These are phyloP conservation scores for Sarcodon sp. DNA, from an alignment of 768 basidiomycete genomes.

Conservation along the genomic window DNA sequence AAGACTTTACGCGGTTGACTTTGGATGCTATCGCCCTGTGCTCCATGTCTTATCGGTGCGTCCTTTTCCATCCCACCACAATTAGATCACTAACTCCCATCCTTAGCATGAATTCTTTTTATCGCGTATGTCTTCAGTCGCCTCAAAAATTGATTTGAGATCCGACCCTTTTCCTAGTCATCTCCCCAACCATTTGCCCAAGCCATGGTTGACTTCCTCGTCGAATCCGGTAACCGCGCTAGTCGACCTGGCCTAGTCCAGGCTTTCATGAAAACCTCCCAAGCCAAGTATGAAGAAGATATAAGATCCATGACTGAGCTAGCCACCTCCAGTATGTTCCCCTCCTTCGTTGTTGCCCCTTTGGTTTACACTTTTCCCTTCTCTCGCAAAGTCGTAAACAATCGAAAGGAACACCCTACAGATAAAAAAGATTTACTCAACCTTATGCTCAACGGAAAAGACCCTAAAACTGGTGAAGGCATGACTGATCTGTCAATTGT, in stretches of 20 bases:
- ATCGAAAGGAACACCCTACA: conserved; percentile 23
- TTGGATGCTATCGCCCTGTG: conserved; percentile 34
- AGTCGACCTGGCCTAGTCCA: conserved; percentile 22
- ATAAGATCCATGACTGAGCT: conserved; percentile 28
- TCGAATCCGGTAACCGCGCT: conserved; percentile 22
- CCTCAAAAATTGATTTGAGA: neutral
- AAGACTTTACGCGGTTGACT: conserved; percentile 34
- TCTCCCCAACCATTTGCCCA: conserved; percentile 24
- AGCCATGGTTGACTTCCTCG: conserved; percentile 28
- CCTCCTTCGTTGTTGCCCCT: neutral
- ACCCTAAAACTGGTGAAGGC: conserved; percentile 28
- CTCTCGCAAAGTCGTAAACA: conserved; percentile 19
- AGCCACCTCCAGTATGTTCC: conserved; percentile 22
- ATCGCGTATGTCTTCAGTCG: conserved; percentile 14
- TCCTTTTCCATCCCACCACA: neutral
- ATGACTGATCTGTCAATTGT: conserved; percentile 28
- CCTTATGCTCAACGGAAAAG: conserved; percentile 30
- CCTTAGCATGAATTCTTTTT: conserved; percentile 32
- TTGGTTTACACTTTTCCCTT: neutral
- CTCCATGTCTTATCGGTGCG: conserved; percentile 26
- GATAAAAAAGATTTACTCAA: conserved; percentile 31
- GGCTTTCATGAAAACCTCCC: conserved; percentile 20
- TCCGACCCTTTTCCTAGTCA: conserved; percentile 10
- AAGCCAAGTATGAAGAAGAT: conserved; percentile 26
- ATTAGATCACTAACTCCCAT: neutral